Conservation (phyloP, 2,329 filamentous ascomycete species). For the Cercospora sesami region DNA sequence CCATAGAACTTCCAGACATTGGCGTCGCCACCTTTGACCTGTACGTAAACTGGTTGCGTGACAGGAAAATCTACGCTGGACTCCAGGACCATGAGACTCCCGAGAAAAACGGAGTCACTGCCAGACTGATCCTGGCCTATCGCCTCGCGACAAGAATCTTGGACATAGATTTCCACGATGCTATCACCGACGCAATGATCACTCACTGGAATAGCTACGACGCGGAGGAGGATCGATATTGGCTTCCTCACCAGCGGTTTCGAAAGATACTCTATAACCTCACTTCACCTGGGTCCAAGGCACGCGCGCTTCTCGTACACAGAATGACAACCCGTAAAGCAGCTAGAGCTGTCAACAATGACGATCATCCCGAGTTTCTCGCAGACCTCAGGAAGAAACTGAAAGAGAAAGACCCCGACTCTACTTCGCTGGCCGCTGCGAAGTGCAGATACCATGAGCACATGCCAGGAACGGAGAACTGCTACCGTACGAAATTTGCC, state of each 20-base stretch:
- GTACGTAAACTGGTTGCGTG: conserved; percentile 11
- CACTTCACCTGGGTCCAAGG: neutral
- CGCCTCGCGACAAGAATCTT: conserved; percentile 13
- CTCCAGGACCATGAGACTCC: neutral
- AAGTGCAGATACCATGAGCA: conserved; percentile 1
- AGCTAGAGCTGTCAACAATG: neutral
- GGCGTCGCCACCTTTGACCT: neutral
- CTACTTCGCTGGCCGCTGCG: neutral
- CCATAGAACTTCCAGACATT: neutral
- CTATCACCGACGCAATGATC: conserved; percentile 10
- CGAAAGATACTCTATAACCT: neutral
- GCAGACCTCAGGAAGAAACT: neutral
- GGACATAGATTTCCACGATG: conserved; percentile 23
- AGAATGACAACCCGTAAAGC: neutral
- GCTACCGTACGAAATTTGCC: neutral
- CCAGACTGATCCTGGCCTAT: conserved; percentile 7
- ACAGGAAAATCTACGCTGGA: neutral
- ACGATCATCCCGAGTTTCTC: neutral
- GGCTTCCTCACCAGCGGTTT: neutral
- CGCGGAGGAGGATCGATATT: neutral
- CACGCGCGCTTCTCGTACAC: neutral
- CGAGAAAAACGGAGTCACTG: neutral
- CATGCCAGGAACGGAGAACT: neutral
- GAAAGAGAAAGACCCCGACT: neutral
- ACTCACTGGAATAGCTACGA: neutral